These are phyloP conservation scores for Petrea volubilis DNA, from an alignment of 257 asterid species.

Conservation along the genomic window DNA sequence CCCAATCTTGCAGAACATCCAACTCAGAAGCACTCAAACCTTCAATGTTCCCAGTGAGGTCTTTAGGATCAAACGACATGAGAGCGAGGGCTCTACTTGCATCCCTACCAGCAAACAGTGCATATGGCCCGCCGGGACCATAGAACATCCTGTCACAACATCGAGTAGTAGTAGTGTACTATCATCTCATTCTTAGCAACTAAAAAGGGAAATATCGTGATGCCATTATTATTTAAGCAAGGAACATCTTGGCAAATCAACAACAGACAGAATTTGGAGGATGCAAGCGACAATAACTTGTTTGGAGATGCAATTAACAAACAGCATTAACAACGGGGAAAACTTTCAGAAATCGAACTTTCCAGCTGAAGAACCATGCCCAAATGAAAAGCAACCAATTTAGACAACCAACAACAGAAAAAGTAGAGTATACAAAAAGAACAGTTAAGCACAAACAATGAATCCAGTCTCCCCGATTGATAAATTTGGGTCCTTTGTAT, in stretches of 20 bases:
- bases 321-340: background rate
- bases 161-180: background rate
- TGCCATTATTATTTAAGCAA: background rate
- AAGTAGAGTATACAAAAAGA: background rate
- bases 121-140: constrained; percentile 95
- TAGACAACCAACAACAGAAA: background rate
- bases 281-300: background rate
- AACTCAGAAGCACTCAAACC: constrained; percentile 71
- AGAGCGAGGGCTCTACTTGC: constrained; percentile 95
- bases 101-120: constrained; percentile 90
- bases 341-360: background rate
- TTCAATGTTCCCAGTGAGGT: constrained; percentile 73
- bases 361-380: background rate
- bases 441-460: background rate
- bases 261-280: background rate
- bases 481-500: background rate
- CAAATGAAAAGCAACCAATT: background rate
- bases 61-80: constrained; percentile 81
- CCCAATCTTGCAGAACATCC: constrained; percentile 87
- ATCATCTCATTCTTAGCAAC: constrained; percentile 1
- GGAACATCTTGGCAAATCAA: background rate
- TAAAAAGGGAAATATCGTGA: background rate
- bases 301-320: background rate
- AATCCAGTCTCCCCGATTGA: background rate
- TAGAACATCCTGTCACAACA: constrained; percentile 78